These are phyloP conservation scores for Aristolochia californica DNA, from an alignment of 164 flowering plant genomes.

Conservation along the genomic window DNA sequence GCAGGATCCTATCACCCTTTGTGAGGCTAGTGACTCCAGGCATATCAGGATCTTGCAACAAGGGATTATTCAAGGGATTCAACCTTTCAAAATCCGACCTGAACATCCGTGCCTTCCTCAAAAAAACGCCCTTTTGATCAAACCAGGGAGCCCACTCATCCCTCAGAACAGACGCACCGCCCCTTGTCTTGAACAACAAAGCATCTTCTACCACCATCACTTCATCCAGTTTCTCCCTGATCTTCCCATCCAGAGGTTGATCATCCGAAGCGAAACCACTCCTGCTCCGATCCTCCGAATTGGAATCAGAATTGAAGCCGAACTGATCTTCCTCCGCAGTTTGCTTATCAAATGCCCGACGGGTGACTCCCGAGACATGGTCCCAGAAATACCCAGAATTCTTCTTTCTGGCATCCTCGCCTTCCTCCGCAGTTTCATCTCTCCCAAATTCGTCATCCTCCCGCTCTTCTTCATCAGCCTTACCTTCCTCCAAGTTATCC, in stretches of 20 bases:
- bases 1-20: slow-evolving; percentile 62
- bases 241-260: slow-evolving; percentile 57
- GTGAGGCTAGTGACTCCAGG: slow-evolving; percentile 54
- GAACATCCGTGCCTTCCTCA: slow-evolving; percentile 74
- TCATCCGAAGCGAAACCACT: slow-evolving; percentile 76
- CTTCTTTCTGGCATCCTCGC: background rate
- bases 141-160: slow-evolving; percentile 96
- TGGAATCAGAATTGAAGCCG: slow-evolving; percentile 7
- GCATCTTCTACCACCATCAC: slow-evolving; percentile 65
- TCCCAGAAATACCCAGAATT: slow-evolving; percentile 51
- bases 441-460: slow-evolving; percentile 26
- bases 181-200: slow-evolving; percentile 46
- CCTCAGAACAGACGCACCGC: slow-evolving; percentile 43
- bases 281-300: slow-evolving; percentile 20
- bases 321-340: slow-evolving; percentile 27
- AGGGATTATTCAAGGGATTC: slow-evolving; percentile 76
- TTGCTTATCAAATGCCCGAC: slow-evolving; percentile 43
- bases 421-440: slow-evolving; percentile 4
- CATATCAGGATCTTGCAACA: slow-evolving; percentile 89
- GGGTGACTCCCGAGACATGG: slow-evolving; percentile 41
- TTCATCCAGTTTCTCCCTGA: slow-evolving; percentile 41
- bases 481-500: slow-evolving; percentile 40
- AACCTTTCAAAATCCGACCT: slow-evolving; percentile 69
- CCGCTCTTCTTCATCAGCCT: slow-evolving; percentile 21
- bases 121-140: slow-evolving; percentile 72